Percentiles rank a stretch among this genome's conserved stretches.
phyloP scores from a whole-genome alignment of 441 rosid genomes.

The Syzygium syzygioides region DNA sequence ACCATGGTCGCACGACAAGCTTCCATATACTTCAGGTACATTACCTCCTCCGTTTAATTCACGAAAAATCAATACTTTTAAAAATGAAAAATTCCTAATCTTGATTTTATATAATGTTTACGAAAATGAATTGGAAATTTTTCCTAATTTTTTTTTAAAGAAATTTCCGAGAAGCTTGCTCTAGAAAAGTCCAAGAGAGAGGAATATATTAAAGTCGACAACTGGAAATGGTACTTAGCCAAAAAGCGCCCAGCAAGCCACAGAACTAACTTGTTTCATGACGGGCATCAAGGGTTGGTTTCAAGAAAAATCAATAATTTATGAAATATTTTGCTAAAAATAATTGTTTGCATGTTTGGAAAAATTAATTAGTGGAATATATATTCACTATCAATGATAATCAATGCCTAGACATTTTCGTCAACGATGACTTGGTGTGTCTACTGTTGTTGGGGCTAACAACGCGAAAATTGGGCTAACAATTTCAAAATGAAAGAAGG shows the following conservation, averaged over 20 bases:
- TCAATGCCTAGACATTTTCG: neutral
- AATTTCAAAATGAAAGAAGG: neutral
- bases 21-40: conserved; percentile 78
- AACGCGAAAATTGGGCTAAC: neutral
- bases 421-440: neutral
- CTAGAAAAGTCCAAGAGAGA: neutral
- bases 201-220: neutral
- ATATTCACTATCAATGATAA: neutral
- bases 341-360: neutral
- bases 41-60: neutral
- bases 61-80: neutral
- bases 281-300: neutral
- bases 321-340: neutral
- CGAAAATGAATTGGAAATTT: neutral
- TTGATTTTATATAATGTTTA: neutral
- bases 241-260: neutral
- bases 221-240: neutral
- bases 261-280: neutral
- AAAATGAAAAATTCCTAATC: neutral
- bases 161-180: neutral
- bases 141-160: too few species aligned
- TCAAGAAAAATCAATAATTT: neutral
- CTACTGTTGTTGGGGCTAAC: neutral
- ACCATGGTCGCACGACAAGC: conserved; percentile 73
- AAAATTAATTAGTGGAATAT: neutral